A percentile compares a stretch with the other conserved stretches of the same genome.
Conservation (phyloP, 176 grass and related monocot genomes). For the Triticum aestivum region IWGSC_CS_RefSeq_v2.1 NC_057814.1:185691105-185691604, state of each 20-base stretch:
- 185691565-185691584: not conserved
- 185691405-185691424: not conserved
- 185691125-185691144: constrained; percentile 1
- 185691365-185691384: not conserved
- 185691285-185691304: not conserved
- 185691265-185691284: not conserved
- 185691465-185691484: not conserved
- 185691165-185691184: not conserved
- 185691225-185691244: not conserved
- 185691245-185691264: not conserved
- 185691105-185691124: not conserved
- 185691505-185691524: not conserved
- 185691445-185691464: not conserved
- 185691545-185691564: constrained; percentile 6
- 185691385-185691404: constrained; percentile 1
- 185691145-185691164: not conserved
- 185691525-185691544: constrained; percentile 14
- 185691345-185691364: not conserved
- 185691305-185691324: no score
- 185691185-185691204: not conserved
- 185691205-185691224: not conserved
- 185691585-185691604: not conserved
- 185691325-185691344: not conserved
- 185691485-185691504: not conserved
- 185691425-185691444: not conserved